Conservation (phyloP, 805 yeast species). For the Kregervanrija delftensis region DNA sequence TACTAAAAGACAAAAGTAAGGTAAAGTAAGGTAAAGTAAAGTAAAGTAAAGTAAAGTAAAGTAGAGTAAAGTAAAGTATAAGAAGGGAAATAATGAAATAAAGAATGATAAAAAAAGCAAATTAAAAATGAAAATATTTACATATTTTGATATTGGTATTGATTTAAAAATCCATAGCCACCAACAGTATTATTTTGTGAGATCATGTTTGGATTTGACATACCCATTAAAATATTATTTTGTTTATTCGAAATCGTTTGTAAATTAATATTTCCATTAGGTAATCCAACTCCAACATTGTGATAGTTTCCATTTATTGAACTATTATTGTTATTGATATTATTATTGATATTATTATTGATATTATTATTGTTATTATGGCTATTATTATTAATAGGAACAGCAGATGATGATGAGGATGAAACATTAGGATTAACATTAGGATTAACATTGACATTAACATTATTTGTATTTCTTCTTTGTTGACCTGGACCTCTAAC, state of each 20-base stretch:
- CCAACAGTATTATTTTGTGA: neutral
- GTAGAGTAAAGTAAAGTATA: no score
- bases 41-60: no score
- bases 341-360: conserved; percentile 1
- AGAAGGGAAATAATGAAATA: neutral
- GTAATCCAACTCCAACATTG: no score
- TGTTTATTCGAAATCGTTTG: no score
- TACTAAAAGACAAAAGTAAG: no score
- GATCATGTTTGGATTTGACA: no score
- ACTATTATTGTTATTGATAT: neutral
- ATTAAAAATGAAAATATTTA: neutral
- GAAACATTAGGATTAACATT: conserved; percentile 6
- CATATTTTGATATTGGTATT: conserved; percentile 2
- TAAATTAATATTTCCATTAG: no score
- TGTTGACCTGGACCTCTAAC: conserved; percentile 62
- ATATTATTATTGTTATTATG: neutral
- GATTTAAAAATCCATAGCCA: conserved; percentile 4
- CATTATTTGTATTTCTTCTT: conserved; percentile 19
- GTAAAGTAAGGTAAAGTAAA: no score
- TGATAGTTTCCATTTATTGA: no score
- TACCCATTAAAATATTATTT: no score
- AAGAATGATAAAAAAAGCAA: neutral
- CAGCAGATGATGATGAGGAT: neutral
- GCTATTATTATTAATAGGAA: no score
- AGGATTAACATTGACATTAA: neutral